Conservation (phyloP, 2,329 filamentous ascomycete genomes). For the Coniella lustricola region DNA sequence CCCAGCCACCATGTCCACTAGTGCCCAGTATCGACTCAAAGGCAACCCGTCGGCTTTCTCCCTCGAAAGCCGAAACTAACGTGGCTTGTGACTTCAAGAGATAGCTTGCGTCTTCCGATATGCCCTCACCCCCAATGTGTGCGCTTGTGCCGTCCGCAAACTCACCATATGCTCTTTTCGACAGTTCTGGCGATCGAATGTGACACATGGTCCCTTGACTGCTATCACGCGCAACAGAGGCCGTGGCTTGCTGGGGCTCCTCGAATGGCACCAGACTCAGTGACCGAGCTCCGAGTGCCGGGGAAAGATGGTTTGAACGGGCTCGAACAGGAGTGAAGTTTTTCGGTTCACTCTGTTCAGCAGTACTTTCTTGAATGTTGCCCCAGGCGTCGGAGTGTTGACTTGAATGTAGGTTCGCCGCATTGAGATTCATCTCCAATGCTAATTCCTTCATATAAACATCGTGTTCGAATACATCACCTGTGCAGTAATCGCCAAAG, state of each 20-base stretch:
- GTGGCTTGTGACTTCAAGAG: conserved; percentile 26
- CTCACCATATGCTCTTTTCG: conserved; percentile 5
- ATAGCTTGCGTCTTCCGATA: conserved; percentile 2
- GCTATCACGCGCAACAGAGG: no score
- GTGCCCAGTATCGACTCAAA: conserved; percentile 24
- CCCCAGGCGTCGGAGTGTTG: conserved; percentile 6
- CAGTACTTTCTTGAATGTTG: background rate
- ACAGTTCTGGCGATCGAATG: background rate
- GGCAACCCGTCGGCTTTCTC: conserved; percentile 25
- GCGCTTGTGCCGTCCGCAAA: background rate
- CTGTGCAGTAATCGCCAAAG: conserved; percentile 65
- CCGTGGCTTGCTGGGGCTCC: no score
- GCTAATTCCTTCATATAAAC: conserved; percentile 41
- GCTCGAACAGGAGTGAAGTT: background rate
- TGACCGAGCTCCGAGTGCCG: no score
- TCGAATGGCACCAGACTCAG: no score
- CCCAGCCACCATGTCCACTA: conserved; percentile 15
- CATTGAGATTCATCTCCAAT: background rate
- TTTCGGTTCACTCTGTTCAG: background rate
- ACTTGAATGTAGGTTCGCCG: background rate
- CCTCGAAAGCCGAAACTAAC: conserved; percentile 21
- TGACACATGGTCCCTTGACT: no score
- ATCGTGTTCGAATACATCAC: conserved; percentile 58
- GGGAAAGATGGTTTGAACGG: background rate
- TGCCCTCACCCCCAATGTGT: background rate